These are phyloP conservation scores for Austroboletus eburneus DNA, from an alignment of 768 basidiomycete species.

Conservation along the genomic window DNA sequence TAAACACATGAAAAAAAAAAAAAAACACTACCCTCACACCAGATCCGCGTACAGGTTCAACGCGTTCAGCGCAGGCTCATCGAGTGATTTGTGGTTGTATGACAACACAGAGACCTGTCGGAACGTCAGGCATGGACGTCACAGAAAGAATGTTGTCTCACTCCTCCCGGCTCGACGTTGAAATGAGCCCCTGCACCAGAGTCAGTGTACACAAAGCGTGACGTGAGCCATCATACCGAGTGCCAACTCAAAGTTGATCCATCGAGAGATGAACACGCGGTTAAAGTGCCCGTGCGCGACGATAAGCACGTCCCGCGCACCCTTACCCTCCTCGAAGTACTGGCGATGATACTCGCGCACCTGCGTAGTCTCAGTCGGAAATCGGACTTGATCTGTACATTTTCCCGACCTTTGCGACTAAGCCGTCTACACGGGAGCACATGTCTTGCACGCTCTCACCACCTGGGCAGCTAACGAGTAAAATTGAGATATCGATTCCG, in stretches of 20 bases:
- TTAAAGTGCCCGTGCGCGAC: conserved; percentile 87
- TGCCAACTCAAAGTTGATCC: conserved; percentile 66
- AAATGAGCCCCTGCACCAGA: conserved; percentile 59
- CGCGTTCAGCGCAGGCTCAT: conserved; percentile 73
- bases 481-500: not conserved
- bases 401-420: conserved; percentile 61
- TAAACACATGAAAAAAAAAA: conserved; percentile 14
- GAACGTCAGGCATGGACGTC: conserved; percentile 3
- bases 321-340: conserved; percentile 63
- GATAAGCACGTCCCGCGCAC: conserved; percentile 78
- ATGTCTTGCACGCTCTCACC: conserved; percentile 85
- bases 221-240: conserved; percentile 38
- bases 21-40: conserved; percentile 17
- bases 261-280: conserved; percentile 73
- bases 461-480: conserved; percentile 64
- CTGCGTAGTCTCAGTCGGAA: conserved; percentile 32
- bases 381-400: not conserved
- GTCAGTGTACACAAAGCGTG: conserved; percentile 6
- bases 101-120: conserved; percentile 69
- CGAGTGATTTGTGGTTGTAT: conserved; percentile 78
- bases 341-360: conserved; percentile 68
- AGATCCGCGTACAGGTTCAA: conserved; percentile 61
- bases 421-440: conserved; percentile 68
- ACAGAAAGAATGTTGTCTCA: conserved; percentile 35
- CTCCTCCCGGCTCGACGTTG: conserved; percentile 81